phyloP scores from a whole-genome alignment of 2,329 filamentous ascomycete species.

The Xylariales sp. region DNA sequence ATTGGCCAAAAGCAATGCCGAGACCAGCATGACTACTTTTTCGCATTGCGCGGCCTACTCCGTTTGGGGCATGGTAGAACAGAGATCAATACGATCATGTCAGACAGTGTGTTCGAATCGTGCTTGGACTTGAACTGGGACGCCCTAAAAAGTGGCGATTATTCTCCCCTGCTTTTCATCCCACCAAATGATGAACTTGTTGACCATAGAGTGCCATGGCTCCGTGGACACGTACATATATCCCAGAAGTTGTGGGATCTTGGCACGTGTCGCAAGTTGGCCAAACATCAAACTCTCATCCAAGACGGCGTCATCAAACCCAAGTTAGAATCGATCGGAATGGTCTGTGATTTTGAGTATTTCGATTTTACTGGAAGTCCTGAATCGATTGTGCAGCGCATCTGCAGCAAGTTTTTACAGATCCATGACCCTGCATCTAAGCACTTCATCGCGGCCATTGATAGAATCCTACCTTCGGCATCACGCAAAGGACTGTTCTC shows the following conservation, averaged over 20 bases:
- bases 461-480: not conserved
- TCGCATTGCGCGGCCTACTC: not conserved
- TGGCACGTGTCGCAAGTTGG: not conserved
- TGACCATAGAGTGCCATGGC: not conserved
- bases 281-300: not conserved
- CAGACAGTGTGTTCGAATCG: not conserved
- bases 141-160: not conserved
- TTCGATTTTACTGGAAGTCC: not conserved
- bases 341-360: not conserved
- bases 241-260: not conserved
- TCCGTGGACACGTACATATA: not conserved
- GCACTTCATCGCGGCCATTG: not conserved
- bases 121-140: not conserved
- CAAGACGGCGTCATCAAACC: not conserved
- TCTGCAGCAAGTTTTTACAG: not conserved
- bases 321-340: not conserved
- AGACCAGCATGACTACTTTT: not conserved
- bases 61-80: not conserved
- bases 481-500: not conserved
- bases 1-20: constrained; percentile 1
- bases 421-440: not conserved
- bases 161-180: not conserved
- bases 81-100: not conserved
- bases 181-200: not conserved
- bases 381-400: not conserved